These are phyloP conservation scores for Besnoitia besnoiti DNA, from an alignment of 169 alveolate genomes.

Conservation along the genomic window DNA sequence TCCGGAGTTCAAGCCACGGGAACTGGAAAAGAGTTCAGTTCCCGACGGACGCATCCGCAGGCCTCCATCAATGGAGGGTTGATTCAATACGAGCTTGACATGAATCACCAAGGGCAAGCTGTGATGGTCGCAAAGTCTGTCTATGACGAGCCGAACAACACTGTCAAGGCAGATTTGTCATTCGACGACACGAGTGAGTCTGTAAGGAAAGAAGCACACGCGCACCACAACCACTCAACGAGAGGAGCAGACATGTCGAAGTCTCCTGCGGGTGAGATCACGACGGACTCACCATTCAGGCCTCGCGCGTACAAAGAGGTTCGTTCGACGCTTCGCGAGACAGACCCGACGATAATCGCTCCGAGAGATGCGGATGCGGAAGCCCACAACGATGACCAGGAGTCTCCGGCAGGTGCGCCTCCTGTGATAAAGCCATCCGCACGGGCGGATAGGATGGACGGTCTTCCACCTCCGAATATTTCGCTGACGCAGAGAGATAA, in stretches of 20 bases:
- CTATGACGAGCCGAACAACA: background rate
- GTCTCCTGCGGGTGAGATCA: background rate
- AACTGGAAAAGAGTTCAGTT: background rate
- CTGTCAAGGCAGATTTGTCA: background rate
- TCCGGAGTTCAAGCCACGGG: background rate
- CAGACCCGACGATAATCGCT: background rate
- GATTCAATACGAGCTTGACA: background rate
- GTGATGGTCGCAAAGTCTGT: constrained; percentile 15
- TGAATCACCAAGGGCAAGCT: background rate
- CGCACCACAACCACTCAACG: background rate
- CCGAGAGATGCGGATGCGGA: background rate
- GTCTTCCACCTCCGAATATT: background rate
- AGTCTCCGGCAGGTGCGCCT: background rate
- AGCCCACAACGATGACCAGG: background rate
- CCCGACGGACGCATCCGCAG: background rate
- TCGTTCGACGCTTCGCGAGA: background rate
- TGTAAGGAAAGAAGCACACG: background rate
- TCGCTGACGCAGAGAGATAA: background rate
- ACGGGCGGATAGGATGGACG: background rate
- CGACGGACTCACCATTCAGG: background rate
- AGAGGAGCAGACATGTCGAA: background rate
- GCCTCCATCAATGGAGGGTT: constrained; percentile 18
- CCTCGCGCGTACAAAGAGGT: constrained; percentile 16
- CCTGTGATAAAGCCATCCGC: background rate
- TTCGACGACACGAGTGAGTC: background rate